Evolutionary conservation across 257 asterid species (phyloP).

Genomic region (Primulina huaijiensis): DNA sequence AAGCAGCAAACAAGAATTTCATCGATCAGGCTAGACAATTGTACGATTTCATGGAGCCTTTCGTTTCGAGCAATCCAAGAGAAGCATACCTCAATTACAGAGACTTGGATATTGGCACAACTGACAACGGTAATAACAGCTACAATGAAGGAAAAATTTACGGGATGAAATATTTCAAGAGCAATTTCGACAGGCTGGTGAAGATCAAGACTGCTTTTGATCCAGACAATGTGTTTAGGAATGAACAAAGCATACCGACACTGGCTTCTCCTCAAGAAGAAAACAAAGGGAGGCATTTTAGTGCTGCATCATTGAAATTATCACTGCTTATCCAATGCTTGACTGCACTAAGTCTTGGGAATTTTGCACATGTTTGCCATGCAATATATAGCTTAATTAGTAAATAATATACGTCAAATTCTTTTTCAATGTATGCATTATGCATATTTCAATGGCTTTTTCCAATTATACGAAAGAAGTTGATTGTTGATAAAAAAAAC

Average conservation of each 20-base stretch:
- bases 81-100: constrained; percentile 43
- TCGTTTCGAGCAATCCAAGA: constrained; percentile 38
- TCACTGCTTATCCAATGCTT: neutral
- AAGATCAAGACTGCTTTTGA: constrained; percentile 31
- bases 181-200: constrained; percentile 38
- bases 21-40: constrained; percentile 25
- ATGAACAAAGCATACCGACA: constrained; percentile 35
- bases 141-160: constrained; percentile 35
- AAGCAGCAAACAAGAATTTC: constrained; percentile 12
- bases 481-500: no score
- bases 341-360: neutral
- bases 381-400: neutral
- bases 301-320: neutral
- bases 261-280: constrained; percentile 12
- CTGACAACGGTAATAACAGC: constrained; percentile 26
- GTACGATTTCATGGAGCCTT: constrained; percentile 35
- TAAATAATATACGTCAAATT: neutral
- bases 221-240: constrained; percentile 35
- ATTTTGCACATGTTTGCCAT: neutral
- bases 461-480: no score
- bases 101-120: constrained; percentile 40
- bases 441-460: no score
- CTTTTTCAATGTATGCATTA: no score
- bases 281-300: neutral
- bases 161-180: constrained; percentile 35